Percentiles rank a stretch among this genome's conserved stretches.
Evolutionary conservation across 108 stramenopile species (phyloP).

Genomic region (Nitzschia sp.): DNA sequence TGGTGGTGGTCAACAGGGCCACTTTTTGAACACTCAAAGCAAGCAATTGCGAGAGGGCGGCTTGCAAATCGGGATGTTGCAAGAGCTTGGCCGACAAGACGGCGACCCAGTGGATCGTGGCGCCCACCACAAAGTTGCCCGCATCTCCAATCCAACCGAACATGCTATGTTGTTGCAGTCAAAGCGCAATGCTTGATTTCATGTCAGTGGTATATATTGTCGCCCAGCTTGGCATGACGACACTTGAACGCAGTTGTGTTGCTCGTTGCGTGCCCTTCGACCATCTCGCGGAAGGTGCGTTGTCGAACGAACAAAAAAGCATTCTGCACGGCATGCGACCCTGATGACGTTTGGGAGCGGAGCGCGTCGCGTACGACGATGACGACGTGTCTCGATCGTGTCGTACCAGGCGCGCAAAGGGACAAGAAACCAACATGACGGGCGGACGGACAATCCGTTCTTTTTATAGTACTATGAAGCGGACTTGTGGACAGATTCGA

Average conservation of each 20-base stretch:
- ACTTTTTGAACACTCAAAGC: not conserved
- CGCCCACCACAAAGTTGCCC: not conserved
- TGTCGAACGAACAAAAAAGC: not conserved
- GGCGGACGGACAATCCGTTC: no score
- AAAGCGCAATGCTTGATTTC: not conserved
- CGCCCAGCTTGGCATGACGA: no score
- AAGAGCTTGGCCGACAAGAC: not conserved
- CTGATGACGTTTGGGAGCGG: no score
- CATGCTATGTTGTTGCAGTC: not conserved
- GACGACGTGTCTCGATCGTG: not conserved
- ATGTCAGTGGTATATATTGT: not conserved
- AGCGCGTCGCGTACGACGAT: no score
- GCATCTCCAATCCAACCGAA: conserved; percentile 1
- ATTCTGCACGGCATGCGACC: no score
- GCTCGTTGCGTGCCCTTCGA: no score
- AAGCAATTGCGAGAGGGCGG: not conserved
- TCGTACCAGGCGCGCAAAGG: no score
- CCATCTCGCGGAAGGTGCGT: not conserved
- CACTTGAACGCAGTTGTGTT: no score
- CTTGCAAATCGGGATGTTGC: conserved; percentile 1
- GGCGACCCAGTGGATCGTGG: not conserved
- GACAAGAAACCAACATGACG: no score
- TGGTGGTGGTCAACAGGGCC: not conserved
- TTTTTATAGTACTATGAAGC: no score
- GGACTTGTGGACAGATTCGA: no score